Evolutionary conservation across 331 rosid species (phyloP), one percentile per base, ranked within the genome.

Genomic region (Telfairia occidentalis): DNA sequence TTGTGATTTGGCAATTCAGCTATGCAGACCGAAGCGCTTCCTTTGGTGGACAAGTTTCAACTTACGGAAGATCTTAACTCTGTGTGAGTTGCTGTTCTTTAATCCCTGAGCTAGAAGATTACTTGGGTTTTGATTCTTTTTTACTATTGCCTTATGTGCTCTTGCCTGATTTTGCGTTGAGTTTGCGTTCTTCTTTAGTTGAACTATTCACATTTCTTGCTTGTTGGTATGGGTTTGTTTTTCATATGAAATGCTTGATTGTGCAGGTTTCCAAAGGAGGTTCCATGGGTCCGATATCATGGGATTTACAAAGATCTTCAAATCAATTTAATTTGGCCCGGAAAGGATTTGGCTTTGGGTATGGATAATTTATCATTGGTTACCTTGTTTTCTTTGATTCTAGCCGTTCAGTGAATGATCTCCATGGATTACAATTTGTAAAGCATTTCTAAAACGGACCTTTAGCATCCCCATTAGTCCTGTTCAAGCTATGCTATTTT

Each of bases 1-100:
- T 11, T 55, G 3, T 67, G 34, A 23, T 78, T 52, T 64, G 71
- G 46, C 78, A 21, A 74, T n/a, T 77, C 80, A 89, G 97, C 97
- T 86, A 95, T 91, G 97, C 96, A 91, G 87, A 81, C 93, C 21
- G 99, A 95, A 82, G 99, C 99, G 71, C 90, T 90, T 83, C 96
- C 97, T 46, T 73, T 92, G 34, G 96, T 90, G 48, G 87, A 90
- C 71, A 95, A 78, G 82, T 83, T 92, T 34, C 84, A 86, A 48
- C 96, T 95, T 55, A 78, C 73, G 23, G 88, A 90, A 82, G 96
- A 87, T 71, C 79, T 74, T 52, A 65, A 78, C 40, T 74, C 96
- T 26, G 80, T 82, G 99, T 95, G 54, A 74, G 97, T 88, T 16
- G 0, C 21, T 46, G 2, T 46, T 29, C 11, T 21, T 67, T 15